Evolutionary conservation across 768 basidiomycete genomes (phyloP).

Genomic region (Tricholoma furcatifolium): DNA sequence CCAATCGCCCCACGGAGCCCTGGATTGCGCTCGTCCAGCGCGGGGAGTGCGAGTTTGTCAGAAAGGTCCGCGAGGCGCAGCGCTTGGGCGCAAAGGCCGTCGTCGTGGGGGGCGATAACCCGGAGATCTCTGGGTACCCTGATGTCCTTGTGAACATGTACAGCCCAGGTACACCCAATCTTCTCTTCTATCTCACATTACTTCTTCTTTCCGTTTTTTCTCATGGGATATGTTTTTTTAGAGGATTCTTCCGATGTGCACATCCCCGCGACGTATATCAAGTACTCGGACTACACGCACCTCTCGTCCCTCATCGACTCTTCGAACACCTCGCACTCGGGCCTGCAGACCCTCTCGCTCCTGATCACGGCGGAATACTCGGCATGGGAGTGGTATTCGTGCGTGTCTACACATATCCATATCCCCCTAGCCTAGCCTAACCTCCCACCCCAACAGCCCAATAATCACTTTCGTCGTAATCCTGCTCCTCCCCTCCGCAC

Average conservation of each 20-base stretch:
- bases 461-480: constrained; percentile 87
- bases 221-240: constrained; percentile 22
- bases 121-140: constrained; percentile 61
- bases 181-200: constrained; percentile 1
- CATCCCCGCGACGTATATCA: constrained; percentile 88
- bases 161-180: constrained; percentile 64
- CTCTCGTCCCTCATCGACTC: constrained; percentile 66
- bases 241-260: constrained; percentile 83
- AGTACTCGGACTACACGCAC: constrained; percentile 73
- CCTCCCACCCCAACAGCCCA: too few species aligned
- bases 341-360: constrained; percentile 71
- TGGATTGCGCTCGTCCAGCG: constrained; percentile 94
- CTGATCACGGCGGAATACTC: constrained; percentile 78
- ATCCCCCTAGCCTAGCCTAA: too few species aligned
- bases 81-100: constrained; percentile 80
- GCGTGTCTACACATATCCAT: too few species aligned
- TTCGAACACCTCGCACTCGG: constrained; percentile 80
- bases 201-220: background rate
- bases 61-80: constrained; percentile 77
- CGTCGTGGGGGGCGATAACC: constrained; percentile 86
- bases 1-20: constrained; percentile 60
- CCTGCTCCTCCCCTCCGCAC: constrained; percentile 82
- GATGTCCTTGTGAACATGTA: constrained; percentile 90
- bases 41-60: constrained; percentile 87
- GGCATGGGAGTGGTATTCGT: constrained; percentile 94